Conservation (phyloP, 371 early-diverging fungal species). For the Syncephalis fuscata region DNA sequence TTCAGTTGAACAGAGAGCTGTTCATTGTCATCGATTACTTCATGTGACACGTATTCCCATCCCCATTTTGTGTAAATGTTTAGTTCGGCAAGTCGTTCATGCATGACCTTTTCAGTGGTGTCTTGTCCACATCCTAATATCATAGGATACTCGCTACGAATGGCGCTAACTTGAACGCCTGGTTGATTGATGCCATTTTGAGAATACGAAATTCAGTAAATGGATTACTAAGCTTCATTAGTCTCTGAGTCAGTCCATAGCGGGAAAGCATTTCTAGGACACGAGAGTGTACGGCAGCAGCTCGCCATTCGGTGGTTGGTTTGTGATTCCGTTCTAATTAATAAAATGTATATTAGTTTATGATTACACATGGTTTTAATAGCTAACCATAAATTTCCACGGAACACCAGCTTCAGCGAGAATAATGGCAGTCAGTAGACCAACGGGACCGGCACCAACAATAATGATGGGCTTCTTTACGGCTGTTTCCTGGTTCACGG, state of each 20-base stretch:
- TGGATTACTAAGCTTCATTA: conserved; percentile 8
- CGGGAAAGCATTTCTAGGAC: conserved; percentile 13
- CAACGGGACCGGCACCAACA: conserved; percentile 13
- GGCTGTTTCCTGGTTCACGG: too few relatives aligned
- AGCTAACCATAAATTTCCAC: conserved; percentile 3
- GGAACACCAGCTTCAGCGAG: conserved; percentile 10
- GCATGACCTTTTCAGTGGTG: conserved; percentile 6
- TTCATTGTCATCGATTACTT: conserved; percentile 1
- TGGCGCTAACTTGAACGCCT: conserved; percentile 6
- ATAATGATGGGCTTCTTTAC: conserved; percentile 10
- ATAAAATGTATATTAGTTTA: neutral
- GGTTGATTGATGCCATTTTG: conserved; percentile 3
- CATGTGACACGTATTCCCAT: neutral
- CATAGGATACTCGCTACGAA: neutral
- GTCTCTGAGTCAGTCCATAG: conserved; percentile 7
- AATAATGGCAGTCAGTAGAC: conserved; percentile 9
- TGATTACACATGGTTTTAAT: neutral
- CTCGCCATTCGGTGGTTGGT: conserved; percentile 11
- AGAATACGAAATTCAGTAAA: conserved; percentile 9
- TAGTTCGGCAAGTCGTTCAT: neutral
- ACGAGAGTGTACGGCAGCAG: conserved; percentile 12
- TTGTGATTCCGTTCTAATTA: conserved; percentile 7
- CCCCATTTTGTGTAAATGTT: neutral
- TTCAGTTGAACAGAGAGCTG: conserved; percentile 1
- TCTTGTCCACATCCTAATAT: neutral